These are phyloP conservation scores for Neurospora sp. DNA, from an alignment of 2,329 filamentous ascomycete species.

Conservation along the genomic window DNA sequence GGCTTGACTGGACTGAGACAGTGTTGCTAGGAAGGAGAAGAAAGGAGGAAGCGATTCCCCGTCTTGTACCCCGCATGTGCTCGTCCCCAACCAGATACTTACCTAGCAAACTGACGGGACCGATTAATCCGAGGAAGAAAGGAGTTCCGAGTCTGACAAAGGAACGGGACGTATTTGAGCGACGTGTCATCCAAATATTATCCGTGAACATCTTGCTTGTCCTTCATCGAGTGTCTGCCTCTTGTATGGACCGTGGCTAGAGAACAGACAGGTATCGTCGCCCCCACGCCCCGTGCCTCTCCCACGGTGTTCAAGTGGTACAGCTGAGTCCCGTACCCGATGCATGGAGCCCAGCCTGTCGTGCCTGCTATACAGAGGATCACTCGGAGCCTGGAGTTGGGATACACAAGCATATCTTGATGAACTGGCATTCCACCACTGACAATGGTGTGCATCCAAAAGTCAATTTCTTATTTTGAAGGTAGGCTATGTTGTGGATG, in stretches of 20 bases:
- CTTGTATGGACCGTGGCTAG: not conserved
- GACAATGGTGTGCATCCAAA: not conserved
- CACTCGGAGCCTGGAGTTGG: not conserved
- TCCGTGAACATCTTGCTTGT: not conserved
- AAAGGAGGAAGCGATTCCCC: not conserved
- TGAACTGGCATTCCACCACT: not conserved
- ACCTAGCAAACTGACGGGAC: not conserved
- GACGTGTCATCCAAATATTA: not conserved
- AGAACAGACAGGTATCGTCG: not conserved
- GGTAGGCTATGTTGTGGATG: not conserved
- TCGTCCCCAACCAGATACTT: not conserved
- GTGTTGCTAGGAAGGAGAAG: not conserved
- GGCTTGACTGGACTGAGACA: not conserved
- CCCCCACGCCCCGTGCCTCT: not conserved
- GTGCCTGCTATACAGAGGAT: not conserved
- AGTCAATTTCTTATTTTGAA: not conserved
- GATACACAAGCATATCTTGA: not conserved
- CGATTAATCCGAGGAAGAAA: not conserved
- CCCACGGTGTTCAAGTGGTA: not conserved
- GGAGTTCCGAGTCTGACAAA: not conserved
- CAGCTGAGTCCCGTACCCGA: not conserved
- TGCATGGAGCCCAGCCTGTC: not conserved
- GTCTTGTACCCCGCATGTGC: not conserved
- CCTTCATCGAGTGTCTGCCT: not conserved
- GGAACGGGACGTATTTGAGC: not conserved